Base-by-base conservation (phyloP, 345 rosid species). In the Hibiscus mutabilis region DNA sequence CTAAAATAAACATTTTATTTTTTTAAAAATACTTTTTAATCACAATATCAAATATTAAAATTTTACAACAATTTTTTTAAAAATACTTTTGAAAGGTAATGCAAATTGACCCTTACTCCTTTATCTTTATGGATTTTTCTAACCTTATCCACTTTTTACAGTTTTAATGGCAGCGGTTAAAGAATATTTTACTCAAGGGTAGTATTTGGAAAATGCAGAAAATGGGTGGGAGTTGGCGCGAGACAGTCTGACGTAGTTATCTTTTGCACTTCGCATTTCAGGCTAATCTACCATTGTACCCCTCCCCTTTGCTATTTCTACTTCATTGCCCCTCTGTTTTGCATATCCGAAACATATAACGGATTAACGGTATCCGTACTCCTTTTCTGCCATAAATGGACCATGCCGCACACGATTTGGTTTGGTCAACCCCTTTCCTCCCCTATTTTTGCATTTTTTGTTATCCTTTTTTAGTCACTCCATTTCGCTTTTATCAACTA, bases 221-320 rank as follows among this genome's bases (percentile, higher is more conserved):
- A 78, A 72, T 70, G 73, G 75, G 22, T 6, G 14, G 24, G 29
- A 3, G 10, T 29, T 29, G 33, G 33, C 33, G 33, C 5, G 33
- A 87, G 90, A 86, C 97, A 89, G 93, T 25, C 93, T 87, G 93
- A 83, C 91, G 83, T 6, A 27, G 75, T 83, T 81, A 77, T 77
- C 74, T 73, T 61, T 59, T 65, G 15, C 11, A 72, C 85, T 88
- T 76, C 62, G 15, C 12, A 21, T 71, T 74, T 72, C 49, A 47
- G 52, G 18, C 65, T 73, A 25, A 86, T 82, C 44, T 83, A 86
- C 97, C 57, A 60, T 83, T 79, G 52, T 80, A 19, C 80, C 89
- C 79, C 66, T 68, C 8, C 8, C 6, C 35, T 0, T 21, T 0
- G 2, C 4, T 59, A 6, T 56, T 22, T 55, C 79, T 66, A 75